Percentiles rank a stretch among this genome's conserved stretches.
phyloP scores from a whole-genome alignment of 1,284 basidiomycete species.

The Peniophora sp. region DNA sequence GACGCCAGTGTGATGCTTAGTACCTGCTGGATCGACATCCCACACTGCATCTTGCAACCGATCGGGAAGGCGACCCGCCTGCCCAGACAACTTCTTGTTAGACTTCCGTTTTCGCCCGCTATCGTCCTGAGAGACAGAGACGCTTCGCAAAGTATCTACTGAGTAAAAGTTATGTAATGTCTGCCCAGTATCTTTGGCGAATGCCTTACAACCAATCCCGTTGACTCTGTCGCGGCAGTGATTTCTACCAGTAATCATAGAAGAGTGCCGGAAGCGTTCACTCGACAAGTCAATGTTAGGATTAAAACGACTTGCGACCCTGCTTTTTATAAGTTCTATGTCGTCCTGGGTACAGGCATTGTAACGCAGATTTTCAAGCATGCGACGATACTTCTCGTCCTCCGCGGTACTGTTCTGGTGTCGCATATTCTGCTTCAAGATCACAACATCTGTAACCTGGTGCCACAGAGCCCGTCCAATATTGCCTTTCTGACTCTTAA shows the following conservation, averaged over 20 bases:
- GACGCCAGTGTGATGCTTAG: constrained; percentile 19
- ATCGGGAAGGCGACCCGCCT: constrained; percentile 2
- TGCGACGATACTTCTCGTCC: constrained; percentile 19
- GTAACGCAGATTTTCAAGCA: constrained; percentile 27
- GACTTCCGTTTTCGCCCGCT: not conserved
- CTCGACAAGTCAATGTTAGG: constrained; percentile 12
- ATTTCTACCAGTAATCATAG: constrained; percentile 26
- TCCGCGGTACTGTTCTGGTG: constrained; percentile 16
- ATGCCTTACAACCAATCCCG: constrained; percentile 15
- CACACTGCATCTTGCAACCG: constrained; percentile 20
- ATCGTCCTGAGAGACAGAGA: not conserved
- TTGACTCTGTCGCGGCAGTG: constrained; percentile 26
- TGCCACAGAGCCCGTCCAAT: constrained; percentile 28
- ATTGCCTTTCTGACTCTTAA: constrained; percentile 15
- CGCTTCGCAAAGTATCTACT: constrained; percentile 12
- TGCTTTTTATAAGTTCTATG: constrained; percentile 19
- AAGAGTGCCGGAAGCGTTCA: constrained; percentile 11
- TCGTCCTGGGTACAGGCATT: constrained; percentile 25
- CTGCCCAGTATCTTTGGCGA: constrained; percentile 22
- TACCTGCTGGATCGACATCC: constrained; percentile 14
- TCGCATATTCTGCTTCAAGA: constrained; percentile 29
- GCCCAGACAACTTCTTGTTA: not conserved
- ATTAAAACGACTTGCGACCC: constrained; percentile 13
- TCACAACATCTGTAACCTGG: constrained; percentile 25
- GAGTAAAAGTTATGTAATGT: constrained; percentile 20